phyloP scores from a whole-genome alignment of 331 rosid species.

The Arachis monticola region DNA sequence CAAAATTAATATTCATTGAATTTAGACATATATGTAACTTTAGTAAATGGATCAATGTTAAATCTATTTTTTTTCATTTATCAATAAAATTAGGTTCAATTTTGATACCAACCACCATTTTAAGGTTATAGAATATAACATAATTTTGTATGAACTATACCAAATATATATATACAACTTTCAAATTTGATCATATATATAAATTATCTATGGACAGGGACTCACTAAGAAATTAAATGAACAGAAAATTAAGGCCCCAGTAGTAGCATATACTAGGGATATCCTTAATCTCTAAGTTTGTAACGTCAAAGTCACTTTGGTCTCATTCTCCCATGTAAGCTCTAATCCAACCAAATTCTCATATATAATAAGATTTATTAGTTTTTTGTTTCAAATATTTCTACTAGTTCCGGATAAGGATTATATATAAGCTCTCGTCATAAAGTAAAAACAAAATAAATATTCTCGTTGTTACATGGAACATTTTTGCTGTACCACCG shows the following conservation, averaged over 20 bases:
- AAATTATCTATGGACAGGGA: neutral
- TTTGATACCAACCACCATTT: no score
- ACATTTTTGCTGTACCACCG: neutral
- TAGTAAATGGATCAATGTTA: no score
- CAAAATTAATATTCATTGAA: no score
- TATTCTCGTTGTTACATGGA: neutral
- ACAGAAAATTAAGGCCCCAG: neutral
- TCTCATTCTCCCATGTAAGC: neutral
- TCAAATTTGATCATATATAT: neutral
- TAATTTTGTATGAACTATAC: no score
- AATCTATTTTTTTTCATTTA: no score
- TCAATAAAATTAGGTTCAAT: no score
- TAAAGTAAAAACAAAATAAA: neutral
- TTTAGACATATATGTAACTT: no score
- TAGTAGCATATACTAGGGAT: conserved; percentile 37
- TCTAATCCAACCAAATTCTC: neutral
- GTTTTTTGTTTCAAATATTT: neutral
- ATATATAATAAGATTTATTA: neutral
- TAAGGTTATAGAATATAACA: no score
- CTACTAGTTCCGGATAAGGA: conserved; percentile 1
- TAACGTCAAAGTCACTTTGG: neutral
- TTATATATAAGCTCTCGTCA: neutral
- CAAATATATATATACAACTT: no score
- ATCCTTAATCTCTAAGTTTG: conserved; percentile 14
- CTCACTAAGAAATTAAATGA: neutral